Conservation (phyloP, 2,329 filamentous ascomycete species). For the Cladobotryum protrusum region DNA sequence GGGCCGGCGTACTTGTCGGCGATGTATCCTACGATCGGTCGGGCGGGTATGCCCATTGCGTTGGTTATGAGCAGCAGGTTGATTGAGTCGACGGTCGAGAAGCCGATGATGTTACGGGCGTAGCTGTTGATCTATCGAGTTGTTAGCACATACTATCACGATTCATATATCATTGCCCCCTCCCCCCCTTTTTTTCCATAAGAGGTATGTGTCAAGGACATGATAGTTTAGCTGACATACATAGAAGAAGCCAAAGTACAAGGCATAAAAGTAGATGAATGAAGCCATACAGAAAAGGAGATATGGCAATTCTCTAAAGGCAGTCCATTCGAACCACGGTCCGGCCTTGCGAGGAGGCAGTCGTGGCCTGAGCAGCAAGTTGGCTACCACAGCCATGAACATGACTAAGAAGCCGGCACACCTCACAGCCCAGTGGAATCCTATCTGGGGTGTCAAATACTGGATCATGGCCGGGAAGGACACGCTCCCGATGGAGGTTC, state of each 20-base stretch:
- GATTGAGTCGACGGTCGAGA: constrained; percentile 45
- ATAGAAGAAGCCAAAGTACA: constrained; percentile 37
- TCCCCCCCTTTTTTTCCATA: background rate
- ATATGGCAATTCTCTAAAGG: constrained; percentile 52
- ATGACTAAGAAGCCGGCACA: constrained; percentile 58
- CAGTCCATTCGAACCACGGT: constrained; percentile 47
- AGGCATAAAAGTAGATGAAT: constrained; percentile 38
- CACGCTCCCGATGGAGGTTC: constrained; percentile 50
- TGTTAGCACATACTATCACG: too few relatives aligned
- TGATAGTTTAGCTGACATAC: constrained; percentile 32
- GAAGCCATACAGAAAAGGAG: constrained; percentile 43
- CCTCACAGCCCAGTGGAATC: constrained; percentile 59
- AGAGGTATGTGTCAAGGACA: constrained; percentile 7
- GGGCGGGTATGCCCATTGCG: constrained; percentile 48
- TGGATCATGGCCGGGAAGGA: constrained; percentile 53
- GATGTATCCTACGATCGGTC: constrained; percentile 45
- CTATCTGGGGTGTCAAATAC: constrained; percentile 49
- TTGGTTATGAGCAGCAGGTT: constrained; percentile 52
- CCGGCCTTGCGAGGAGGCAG: constrained; percentile 44
- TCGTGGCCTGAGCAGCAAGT: constrained; percentile 36
- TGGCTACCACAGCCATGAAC: constrained; percentile 34
- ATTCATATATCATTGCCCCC: too few relatives aligned
- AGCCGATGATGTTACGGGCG: constrained; percentile 35
- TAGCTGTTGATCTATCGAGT: constrained; percentile 37
- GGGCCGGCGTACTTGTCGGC: constrained; percentile 48